Evolutionary conservation across 1,139 yeast species (phyloP).

Genomic region (Geotrichum cucujoidarum): DNA sequence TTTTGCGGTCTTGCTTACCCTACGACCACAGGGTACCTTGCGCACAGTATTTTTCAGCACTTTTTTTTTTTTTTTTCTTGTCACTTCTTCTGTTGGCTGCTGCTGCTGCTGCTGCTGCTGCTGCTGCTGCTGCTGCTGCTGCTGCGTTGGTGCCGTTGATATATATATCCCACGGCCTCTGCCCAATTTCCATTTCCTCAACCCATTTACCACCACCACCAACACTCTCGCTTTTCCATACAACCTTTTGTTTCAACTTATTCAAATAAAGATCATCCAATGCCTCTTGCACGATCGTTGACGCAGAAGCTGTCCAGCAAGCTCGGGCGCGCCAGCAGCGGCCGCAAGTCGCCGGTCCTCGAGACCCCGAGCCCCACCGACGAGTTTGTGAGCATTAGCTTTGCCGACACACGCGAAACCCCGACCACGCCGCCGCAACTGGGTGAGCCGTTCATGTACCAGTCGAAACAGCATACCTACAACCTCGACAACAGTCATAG

Average conservation of each 20-base stretch:
- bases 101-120: too few species aligned
- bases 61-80: too few species aligned
- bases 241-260: not conserved
- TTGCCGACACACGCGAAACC: conserved; percentile 24
- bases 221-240: not conserved
- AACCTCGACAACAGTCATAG: not conserved
- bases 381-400: conserved; percentile 29
- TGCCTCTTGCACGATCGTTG: conserved; percentile 28
- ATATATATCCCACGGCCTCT: too few species aligned
- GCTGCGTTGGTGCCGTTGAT: too few species aligned
- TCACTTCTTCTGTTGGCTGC: too few species aligned
- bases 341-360: conserved; percentile 3
- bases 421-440: not conserved
- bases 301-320: conserved; percentile 27
- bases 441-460: conserved; percentile 1
- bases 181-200: not conserved
- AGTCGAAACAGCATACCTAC: not conserved
- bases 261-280: conserved; percentile 11
- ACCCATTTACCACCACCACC: too few species aligned
- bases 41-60: too few species aligned
- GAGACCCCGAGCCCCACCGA: conserved; percentile 16
- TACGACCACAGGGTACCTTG: too few species aligned
- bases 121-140: too few species aligned
- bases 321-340: conserved; percentile 22
- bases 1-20: too few species aligned